Evolutionary conservation across 2,329 filamentous ascomycete genomes (phyloP).

Genomic region (Epichloe uncinata): DNA sequence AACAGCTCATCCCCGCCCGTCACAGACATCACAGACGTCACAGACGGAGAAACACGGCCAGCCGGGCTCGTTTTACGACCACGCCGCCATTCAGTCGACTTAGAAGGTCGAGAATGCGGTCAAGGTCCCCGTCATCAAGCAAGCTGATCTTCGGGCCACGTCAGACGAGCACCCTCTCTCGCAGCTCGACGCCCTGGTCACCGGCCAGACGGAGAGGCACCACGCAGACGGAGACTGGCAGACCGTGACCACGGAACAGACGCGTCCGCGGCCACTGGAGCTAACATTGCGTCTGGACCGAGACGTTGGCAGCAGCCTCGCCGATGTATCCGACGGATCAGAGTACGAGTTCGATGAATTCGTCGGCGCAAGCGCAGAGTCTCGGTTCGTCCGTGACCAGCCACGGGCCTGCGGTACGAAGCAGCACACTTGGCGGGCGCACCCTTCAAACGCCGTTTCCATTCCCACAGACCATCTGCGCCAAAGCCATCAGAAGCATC

Average conservation of each 20-base stretch:
- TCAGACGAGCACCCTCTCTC: slow-evolving; percentile 5
- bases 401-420: not conserved
- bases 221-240: slow-evolving; percentile 22
- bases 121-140: slow-evolving; percentile 20
- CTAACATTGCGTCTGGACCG: slow-evolving; percentile 12
- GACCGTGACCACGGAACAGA: slow-evolving; percentile 21
- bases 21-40: not conserved
- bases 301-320: slow-evolving; percentile 30
- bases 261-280: slow-evolving; percentile 11
- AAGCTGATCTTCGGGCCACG: not conserved
- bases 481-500: slow-evolving; percentile 10
- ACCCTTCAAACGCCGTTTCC: not conserved
- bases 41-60: not conserved
- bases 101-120: slow-evolving; percentile 28
- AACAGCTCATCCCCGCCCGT: slow-evolving; percentile 1
- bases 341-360: slow-evolving; percentile 9
- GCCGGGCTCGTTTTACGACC: slow-evolving; percentile 22
- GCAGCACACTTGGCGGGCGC: no score
- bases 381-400: not conserved
- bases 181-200: slow-evolving; percentile 1
- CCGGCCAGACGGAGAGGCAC: slow-evolving; percentile 6
- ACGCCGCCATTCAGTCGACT: slow-evolving; percentile 22
- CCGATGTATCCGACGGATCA: slow-evolving; percentile 27
- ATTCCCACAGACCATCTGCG: slow-evolving; percentile 4
- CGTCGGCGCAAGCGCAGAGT: not conserved